phyloP scores from a whole-genome alignment of 345 rosid species.

The Ceriops zippeliana region DNA sequence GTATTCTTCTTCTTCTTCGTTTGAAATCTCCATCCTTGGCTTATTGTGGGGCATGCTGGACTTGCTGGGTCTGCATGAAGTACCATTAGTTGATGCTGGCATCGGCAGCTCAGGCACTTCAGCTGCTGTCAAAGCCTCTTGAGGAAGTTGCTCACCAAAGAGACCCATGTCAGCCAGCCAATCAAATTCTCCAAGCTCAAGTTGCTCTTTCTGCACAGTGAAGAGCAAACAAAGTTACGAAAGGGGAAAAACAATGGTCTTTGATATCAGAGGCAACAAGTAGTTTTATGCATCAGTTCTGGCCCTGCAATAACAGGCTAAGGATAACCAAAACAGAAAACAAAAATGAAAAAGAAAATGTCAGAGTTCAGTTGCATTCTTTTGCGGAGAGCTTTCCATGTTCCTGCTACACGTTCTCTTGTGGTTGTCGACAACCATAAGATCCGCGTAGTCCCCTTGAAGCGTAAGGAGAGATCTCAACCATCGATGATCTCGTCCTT shows the following conservation, averaged over 20 bases:
- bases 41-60: constrained; percentile 57
- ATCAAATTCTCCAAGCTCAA: constrained; percentile 73
- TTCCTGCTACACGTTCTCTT: no score
- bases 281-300: no score
- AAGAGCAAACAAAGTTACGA: neutral
- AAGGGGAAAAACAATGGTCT: neutral
- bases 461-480: no score
- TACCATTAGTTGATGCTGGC: constrained; percentile 27
- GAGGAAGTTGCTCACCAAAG: constrained; percentile 56
- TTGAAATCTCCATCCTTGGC: constrained; percentile 60
- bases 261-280: neutral
- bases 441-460: no score
- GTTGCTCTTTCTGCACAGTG: constrained; percentile 61
- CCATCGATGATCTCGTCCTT: no score
- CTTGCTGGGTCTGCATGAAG: constrained; percentile 48
- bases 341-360: no score
- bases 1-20: constrained; percentile 67
- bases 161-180: constrained; percentile 84
- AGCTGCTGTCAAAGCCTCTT: constrained; percentile 68
- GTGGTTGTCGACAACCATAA: no score
- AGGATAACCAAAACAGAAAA: no score
- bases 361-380: no score
- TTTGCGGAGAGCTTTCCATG: no score
- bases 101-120: constrained; percentile 85
- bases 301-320: no score